Percentiles rank a stretch among this genome's conserved stretches.
These are phyloP conservation scores for Scytalidium sp. DNA, from an alignment of 2,329 filamentous ascomycete genomes.

Conservation along the genomic window DNA sequence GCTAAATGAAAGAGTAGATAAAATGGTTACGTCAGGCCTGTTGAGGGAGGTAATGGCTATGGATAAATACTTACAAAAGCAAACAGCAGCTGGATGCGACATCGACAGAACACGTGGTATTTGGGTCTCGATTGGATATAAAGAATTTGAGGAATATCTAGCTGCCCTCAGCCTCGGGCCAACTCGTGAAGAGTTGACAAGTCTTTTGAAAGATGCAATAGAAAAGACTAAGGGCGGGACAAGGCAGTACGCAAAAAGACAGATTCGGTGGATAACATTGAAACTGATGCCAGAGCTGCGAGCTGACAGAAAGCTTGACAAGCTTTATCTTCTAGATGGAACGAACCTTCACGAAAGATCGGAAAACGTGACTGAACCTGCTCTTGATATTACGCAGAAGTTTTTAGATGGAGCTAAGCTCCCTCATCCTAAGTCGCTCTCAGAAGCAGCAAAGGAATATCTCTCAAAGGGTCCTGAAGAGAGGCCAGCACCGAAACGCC, in stretches of 20 bases:
- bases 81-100: slow-evolving; percentile 42
- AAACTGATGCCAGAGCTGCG: slow-evolving; percentile 72
- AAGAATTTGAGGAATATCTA: slow-evolving; percentile 79
- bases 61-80: slow-evolving; percentile 40
- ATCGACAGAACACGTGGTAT: slow-evolving; percentile 80
- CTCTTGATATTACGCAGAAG: slow-evolving; percentile 53
- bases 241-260: slow-evolving; percentile 80
- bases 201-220: slow-evolving; percentile 56
- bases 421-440: slow-evolving; percentile 51
- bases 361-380: slow-evolving; percentile 61
- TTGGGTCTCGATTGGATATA: slow-evolving; percentile 96
- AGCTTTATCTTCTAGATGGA: slow-evolving; percentile 78
- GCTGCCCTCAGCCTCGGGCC: slow-evolving; percentile 35
- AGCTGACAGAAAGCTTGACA: slow-evolving; percentile 48
- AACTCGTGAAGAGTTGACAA: slow-evolving; percentile 41
- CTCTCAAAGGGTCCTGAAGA: slow-evolving; percentile 43
- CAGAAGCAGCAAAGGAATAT: slow-evolving; percentile 51
- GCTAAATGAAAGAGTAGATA: slow-evolving; percentile 74
- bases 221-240: slow-evolving; percentile 81
- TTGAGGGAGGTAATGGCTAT: slow-evolving; percentile 59
- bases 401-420: slow-evolving; percentile 58
- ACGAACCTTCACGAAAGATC: slow-evolving; percentile 64
- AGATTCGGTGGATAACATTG: slow-evolving; percentile 81
- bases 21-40: slow-evolving; percentile 71
- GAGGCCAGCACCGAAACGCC: slow-evolving; percentile 32